Conservation (phyloP, 2,329 filamentous ascomycete species). For the Verticillium klebahnii region DNA sequence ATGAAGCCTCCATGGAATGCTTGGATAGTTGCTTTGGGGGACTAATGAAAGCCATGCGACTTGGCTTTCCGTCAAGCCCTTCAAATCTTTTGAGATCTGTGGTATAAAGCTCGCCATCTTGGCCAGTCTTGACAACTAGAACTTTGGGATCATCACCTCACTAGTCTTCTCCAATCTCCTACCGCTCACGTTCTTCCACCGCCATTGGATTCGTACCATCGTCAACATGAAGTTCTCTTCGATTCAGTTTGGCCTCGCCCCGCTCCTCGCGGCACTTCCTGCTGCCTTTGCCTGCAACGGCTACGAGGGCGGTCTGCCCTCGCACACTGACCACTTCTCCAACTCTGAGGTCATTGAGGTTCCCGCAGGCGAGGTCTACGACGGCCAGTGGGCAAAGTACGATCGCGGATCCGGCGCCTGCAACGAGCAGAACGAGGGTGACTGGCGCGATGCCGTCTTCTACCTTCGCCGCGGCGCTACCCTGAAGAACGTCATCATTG, state of each 20-base stretch:
- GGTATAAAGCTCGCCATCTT: no score
- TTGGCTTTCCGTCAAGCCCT: no score
- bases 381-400: constrained; percentile 29
- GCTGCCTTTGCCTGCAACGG: constrained; percentile 23
- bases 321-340: constrained; percentile 18
- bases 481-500: constrained; percentile 42
- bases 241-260: not conserved
- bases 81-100: no score
- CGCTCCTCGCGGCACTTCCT: constrained; percentile 18
- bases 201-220: not conserved
- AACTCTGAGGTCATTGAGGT: constrained; percentile 26
- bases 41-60: no score
- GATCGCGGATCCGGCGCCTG: constrained; percentile 35
- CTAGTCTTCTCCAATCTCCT: not conserved
- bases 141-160: no score
- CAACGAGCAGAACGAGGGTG: constrained; percentile 36
- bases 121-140: no score
- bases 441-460: constrained; percentile 36
- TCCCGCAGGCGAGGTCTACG: constrained; percentile 23
- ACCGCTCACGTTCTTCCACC: not conserved
- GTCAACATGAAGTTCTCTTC: not conserved
- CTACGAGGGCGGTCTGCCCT: constrained; percentile 24
- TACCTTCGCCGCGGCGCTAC: constrained; percentile 35
- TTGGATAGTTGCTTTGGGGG: not conserved
- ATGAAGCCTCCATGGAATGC: not conserved